A percentile compares a stretch with the other conserved stretches of the same genome.
Conservation (phyloP, 306 rosid genomes). For the Coriaria nepalensis region DNA sequence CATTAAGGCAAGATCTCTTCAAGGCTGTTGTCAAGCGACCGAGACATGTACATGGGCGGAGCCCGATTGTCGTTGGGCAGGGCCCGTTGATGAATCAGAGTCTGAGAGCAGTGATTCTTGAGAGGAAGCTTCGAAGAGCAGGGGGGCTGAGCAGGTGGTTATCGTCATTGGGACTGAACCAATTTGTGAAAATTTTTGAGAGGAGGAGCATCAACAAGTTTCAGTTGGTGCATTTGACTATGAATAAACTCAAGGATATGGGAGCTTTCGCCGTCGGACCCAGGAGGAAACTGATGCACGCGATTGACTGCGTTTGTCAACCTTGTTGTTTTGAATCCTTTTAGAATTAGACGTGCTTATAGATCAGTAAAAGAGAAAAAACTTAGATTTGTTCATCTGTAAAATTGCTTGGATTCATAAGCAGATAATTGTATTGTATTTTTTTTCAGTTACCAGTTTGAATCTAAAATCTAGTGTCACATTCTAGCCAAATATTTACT, state of each 20-base stretch:
- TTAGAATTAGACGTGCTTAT: no score
- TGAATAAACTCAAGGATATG: conserved; percentile 93
- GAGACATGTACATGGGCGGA: conserved; percentile 28
- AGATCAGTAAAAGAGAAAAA: no score
- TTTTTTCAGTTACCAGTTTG: no score
- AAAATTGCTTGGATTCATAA: no score
- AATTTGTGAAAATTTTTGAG: conserved; percentile 63
- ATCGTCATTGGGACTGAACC: conserved; percentile 56
- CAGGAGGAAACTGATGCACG: conserved; percentile 83
- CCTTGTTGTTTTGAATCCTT: conserved; percentile 51
- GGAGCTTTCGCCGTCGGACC: conserved; percentile 96
- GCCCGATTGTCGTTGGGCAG: conserved; percentile 19
- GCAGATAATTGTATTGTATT: no score
- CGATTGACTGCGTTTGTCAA: conserved; percentile 80
- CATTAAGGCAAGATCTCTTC: conserved; percentile 23
- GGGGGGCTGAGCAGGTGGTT: conserved; percentile 88
- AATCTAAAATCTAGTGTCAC: no score
- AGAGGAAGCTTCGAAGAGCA: conserved; percentile 69
- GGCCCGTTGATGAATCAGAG: conserved; percentile 29
- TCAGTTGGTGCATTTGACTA: conserved; percentile 70
- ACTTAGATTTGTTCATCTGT: no score
- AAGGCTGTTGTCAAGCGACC: conserved; percentile 27
- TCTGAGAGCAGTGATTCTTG: conserved; percentile 60
- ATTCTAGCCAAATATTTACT: no score
- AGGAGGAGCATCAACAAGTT: conserved; percentile 48